Conservation (phyloP, 345 rosid genomes). For the Citrus sinensis region DVS_A1.0 CM039164.1:18160001-18160500, state of each 20-base stretch:
- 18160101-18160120: neutral
- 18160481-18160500: neutral
- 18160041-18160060: neutral
- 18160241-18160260: conserved; percentile 23
- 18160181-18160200: too few relatives aligned
- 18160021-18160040: neutral
- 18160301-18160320: neutral
- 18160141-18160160: too few relatives aligned
- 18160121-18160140: neutral
- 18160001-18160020: neutral
- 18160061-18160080: neutral
- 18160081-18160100: conserved; percentile 1
- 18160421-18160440: neutral
- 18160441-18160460: conserved; percentile 3
- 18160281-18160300: conserved; percentile 11
- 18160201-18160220: neutral
- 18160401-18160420: neutral
- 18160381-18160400: conserved; percentile 16
- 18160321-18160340: neutral
- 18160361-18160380: neutral
- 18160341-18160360: conserved; percentile 21
- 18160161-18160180: too few relatives aligned
- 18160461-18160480: neutral
- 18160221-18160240: conserved; percentile 13
- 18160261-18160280: conserved; percentile 1